Evolutionary conservation across 2,329 filamentous ascomycete species (phyloP), one percentile per base, ranked within the genome.

Genomic region (Ploettnerulaceae sp.): DNA sequence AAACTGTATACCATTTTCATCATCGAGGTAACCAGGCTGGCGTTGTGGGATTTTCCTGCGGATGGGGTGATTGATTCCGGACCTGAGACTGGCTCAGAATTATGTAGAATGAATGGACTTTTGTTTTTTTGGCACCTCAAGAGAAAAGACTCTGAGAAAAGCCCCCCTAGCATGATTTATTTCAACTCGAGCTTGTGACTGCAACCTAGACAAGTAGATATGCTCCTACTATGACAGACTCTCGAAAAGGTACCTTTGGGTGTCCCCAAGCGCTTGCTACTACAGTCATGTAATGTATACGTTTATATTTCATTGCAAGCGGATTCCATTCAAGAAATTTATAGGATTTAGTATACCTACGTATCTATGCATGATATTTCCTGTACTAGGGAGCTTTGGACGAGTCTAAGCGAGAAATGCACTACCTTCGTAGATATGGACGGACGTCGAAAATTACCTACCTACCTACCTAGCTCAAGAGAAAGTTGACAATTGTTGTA

Each of bases 101-200:
- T 52, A 55, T 44, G 48, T 54, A 61, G 50, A 61, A 62, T 60
- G 52, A 43, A 60, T 60, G 52, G 45, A 60, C 32, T 47, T 38
- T 51, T 54, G 38, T 53, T 25, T 54, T 46, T 39, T 29, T 43
- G 49, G 59, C 51, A 49, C 49, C 47, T 55, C 52, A 53, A 53
- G 57, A 55, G 54, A 35, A 57, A 56, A 56, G 47, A 52, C 44
- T 50, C 56, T 55, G 54, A 47, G 51, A 48, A 6, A 48, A 53
- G 49, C 51, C 48, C 34, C 25, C 26, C 39, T 45, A 33, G 40
- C 25, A 44, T 22, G 40, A 21, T 49, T 25, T 5, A 14, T 22
- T 28, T 5, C 11, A 35, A 35, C 20, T 28, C 25, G 25, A 12
- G 14, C 22, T 14, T 18, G 15, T 36, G 18, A 36, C 8, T 35